Conservation (phyloP, 306 rosid genomes). For the Castanea mollissima region DNA sequence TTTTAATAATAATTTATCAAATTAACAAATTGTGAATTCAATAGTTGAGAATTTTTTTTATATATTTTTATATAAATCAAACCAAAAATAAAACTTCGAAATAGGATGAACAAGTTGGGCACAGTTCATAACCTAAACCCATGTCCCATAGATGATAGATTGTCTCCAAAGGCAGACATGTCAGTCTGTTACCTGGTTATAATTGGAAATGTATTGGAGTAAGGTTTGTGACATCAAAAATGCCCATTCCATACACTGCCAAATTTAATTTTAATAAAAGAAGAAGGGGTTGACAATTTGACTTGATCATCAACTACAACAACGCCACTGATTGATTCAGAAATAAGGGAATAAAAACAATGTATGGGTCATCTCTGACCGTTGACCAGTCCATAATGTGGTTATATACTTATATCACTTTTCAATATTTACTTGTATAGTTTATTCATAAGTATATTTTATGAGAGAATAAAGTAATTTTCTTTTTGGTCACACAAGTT, state of each 20-base stretch:
- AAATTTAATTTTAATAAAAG: constrained; percentile 8
- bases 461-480: background rate
- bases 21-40: too few species aligned
- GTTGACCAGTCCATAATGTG: constrained; percentile 28
- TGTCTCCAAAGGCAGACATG: too few species aligned
- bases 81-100: too few species aligned
- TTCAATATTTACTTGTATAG: background rate
- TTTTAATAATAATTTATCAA: too few species aligned
- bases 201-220: background rate
- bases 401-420: background rate
- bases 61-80: too few species aligned
- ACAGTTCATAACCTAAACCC: too few species aligned
- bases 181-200: background rate
- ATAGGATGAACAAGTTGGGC: too few species aligned
- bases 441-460: background rate
- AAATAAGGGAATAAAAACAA: constrained; percentile 29
- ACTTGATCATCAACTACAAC: background rate
- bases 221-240: constrained; percentile 5
- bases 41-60: too few species aligned
- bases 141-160: too few species aligned
- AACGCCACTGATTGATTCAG: background rate
- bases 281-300: constrained; percentile 15
- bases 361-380: constrained; percentile 45
- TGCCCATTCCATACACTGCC: constrained; percentile 8
- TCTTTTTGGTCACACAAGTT: background rate